These are phyloP conservation scores for Neurospora intermedia DNA, from an alignment of 495 filamentous ascomycete species.

Conservation along the genomic window DNA sequence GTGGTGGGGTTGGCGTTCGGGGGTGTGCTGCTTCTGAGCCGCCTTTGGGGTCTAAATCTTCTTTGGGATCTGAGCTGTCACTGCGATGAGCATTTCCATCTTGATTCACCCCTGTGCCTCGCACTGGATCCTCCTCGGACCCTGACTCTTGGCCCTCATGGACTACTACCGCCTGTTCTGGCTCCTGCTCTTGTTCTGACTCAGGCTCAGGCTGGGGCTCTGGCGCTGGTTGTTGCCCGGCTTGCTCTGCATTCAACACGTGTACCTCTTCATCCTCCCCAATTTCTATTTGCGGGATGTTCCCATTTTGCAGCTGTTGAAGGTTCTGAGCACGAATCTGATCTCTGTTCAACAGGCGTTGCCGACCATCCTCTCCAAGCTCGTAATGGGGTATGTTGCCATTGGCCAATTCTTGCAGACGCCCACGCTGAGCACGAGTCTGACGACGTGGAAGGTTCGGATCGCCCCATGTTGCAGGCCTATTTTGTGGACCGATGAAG, in stretches of 20 bases:
- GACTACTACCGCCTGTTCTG: not conserved
- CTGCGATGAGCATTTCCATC: not conserved
- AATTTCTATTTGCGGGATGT: not conserved
- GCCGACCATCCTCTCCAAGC: not conserved
- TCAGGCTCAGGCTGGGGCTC: not conserved
- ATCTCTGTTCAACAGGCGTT: not conserved
- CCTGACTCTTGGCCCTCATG: not conserved
- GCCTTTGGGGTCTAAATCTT: not conserved
- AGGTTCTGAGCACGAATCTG: not conserved
- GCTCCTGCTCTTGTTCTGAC: not conserved
- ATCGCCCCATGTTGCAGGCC: not conserved
- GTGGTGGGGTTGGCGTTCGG: not conserved
- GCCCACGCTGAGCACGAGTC: not conserved
- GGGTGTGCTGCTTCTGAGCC: not conserved
- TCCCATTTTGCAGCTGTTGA: not conserved
- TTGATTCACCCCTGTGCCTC: not conserved
- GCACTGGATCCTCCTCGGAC: not conserved
- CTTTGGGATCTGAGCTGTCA: not conserved
- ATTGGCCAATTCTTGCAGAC: not conserved
- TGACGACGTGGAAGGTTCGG: not conserved
- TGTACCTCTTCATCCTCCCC: not conserved
- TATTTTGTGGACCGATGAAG: not conserved
- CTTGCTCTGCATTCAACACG: not conserved
- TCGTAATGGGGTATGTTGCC: not conserved
- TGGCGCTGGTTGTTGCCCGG: not conserved